Conservation (phyloP, 192 early-diverging fungal species). For the Coemansia sp. region DNA sequence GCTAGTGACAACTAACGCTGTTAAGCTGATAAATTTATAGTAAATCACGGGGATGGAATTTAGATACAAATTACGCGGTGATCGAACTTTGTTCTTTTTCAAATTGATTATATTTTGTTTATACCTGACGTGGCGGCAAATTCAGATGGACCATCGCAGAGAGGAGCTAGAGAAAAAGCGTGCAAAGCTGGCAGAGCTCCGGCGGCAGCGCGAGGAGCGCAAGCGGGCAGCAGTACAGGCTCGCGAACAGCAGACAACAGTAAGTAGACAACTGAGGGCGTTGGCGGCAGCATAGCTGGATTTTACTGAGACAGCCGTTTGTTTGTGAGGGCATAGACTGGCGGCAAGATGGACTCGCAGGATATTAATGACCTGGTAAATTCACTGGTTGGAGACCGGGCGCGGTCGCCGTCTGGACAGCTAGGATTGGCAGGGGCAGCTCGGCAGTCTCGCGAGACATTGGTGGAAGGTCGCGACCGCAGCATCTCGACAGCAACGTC, state of each 20-base stretch:
- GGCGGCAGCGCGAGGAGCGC: slow-evolving; percentile 79
- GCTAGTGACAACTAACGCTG: slow-evolving; percentile 40
- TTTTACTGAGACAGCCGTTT: not conserved
- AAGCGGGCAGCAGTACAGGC: slow-evolving; percentile 39
- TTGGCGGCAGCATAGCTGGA: not conserved
- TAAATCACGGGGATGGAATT: no score
- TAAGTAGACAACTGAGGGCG: slow-evolving; percentile 15
- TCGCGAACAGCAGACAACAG: slow-evolving; percentile 27
- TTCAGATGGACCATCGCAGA: slow-evolving; percentile 66
- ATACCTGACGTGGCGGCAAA: not conserved
- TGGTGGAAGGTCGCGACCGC: slow-evolving; percentile 28
- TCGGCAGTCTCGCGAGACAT: slow-evolving; percentile 21
- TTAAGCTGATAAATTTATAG: not conserved
- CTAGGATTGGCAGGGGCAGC: slow-evolving; percentile 12
- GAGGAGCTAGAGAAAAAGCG: slow-evolving; percentile 90
- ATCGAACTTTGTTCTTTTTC: not conserved
- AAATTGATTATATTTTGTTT: not conserved
- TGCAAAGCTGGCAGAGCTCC: slow-evolving; percentile 86
- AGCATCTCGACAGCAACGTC: slow-evolving; percentile 42
- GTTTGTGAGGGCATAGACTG: slow-evolving; percentile 11
- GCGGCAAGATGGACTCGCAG: slow-evolving; percentile 50
- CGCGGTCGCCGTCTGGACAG: slow-evolving; percentile 21
- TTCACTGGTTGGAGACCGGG: slow-evolving; percentile 68
- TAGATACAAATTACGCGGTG: no score
- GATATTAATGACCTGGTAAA: slow-evolving; percentile 87